Evolutionary conservation across 257 asterid species (phyloP).

Genomic region (Leptodermis oblonga): DNA sequence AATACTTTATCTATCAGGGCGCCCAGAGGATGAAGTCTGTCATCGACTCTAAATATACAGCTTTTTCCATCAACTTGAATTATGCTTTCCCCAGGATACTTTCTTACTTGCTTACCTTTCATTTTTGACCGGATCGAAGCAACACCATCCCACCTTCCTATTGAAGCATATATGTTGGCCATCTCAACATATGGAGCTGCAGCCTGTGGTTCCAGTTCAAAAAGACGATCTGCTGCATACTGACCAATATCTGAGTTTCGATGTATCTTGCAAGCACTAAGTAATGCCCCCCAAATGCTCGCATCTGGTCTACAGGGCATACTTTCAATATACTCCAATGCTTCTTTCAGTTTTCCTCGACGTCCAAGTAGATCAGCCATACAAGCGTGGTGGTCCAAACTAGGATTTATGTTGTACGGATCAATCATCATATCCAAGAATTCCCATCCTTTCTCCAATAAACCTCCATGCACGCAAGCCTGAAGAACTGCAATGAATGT

Average conservation of each 20-base stretch:
- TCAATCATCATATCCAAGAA: conserved; percentile 39
- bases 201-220: conserved; percentile 44
- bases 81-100: conserved; percentile 57
- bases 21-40: conserved; percentile 44
- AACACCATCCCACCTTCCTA: conserved; percentile 48
- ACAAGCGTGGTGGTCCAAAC: conserved; percentile 59
- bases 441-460: conserved; percentile 45
- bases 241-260: conserved; percentile 46
- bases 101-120: conserved; percentile 47
- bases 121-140: conserved; percentile 37
- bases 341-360: conserved; percentile 54
- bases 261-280: conserved; percentile 59
- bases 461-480: conserved; percentile 74
- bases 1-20: conserved; percentile 30
- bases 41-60: conserved; percentile 49
- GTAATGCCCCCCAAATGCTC: conserved; percentile 66
- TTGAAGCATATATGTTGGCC: conserved; percentile 63
- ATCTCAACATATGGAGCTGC: conserved; percentile 74
- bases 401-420: conserved; percentile 28
- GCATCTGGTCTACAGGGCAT: conserved; percentile 64
- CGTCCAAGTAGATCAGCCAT: conserved; percentile 63
- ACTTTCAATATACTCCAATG: conserved; percentile 33
- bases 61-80: conserved; percentile 47
- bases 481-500: conserved; percentile 73
- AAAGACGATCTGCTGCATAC: conserved; percentile 40